Evolutionary conservation across 805 yeast genomes (phyloP).

Genomic region (Myxozyma melibiosi): DNA sequence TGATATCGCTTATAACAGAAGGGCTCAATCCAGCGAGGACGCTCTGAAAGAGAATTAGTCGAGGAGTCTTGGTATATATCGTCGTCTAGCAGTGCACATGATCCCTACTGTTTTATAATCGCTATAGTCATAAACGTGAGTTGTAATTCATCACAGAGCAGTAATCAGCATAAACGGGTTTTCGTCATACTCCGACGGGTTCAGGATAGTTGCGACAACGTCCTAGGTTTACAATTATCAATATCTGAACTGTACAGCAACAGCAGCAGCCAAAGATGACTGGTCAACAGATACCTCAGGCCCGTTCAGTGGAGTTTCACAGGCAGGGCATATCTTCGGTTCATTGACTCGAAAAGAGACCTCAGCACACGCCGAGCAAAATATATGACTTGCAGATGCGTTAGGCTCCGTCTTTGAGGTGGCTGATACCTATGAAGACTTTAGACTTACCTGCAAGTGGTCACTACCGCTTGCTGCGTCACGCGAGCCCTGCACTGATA

Average conservation of each 20-base stretch:
- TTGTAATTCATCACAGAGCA: too few species aligned
- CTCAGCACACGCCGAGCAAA: constrained; percentile 19
- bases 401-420: background rate
- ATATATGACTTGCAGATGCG: constrained; percentile 11
- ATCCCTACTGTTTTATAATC: constrained; percentile 11
- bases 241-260: too few species aligned
- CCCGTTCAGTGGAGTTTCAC: constrained; percentile 15
- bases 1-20: constrained; percentile 20
- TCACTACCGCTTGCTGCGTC: constrained; percentile 22
- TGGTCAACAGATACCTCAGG: constrained; percentile 24
- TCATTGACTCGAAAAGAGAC: background rate
- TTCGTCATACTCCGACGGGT: constrained; percentile 19
- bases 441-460: constrained; percentile 21
- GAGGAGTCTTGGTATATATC: background rate
- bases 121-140: background rate
- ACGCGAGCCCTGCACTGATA: constrained; percentile 12
- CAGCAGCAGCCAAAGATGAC: background rate
- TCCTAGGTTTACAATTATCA: constrained; percentile 3
- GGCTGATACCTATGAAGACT: background rate
- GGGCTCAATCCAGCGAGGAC: constrained; percentile 26
- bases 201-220: constrained; percentile 11
- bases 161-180: background rate
- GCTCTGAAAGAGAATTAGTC: constrained; percentile 15
- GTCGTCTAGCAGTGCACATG: background rate
- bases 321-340: constrained; percentile 16